Conservation (phyloP, 306 rosid species). For the Medicago ruthenica region DNA sequence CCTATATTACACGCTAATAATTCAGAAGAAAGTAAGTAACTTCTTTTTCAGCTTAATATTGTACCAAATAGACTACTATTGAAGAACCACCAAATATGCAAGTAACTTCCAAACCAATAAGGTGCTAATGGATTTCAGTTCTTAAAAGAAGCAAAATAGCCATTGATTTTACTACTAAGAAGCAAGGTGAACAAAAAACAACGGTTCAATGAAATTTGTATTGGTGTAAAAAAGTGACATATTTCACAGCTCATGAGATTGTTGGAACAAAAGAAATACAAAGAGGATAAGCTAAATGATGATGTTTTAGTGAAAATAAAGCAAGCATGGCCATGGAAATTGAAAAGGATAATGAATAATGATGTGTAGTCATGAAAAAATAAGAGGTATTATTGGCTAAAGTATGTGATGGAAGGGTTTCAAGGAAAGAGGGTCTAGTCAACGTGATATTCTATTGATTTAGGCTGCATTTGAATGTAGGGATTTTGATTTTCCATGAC, state of each 20-base stretch:
- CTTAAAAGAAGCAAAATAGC: not conserved
- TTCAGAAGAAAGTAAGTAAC: constrained; percentile 32
- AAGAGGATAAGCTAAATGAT: not conserved
- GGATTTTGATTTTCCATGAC: constrained; percentile 35
- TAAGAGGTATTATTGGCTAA: no score
- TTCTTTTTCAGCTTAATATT: constrained; percentile 19
- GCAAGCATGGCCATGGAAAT: constrained; percentile 16
- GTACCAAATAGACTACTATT: no score
- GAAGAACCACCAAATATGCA: no score
- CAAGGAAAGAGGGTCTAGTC: constrained; percentile 36
- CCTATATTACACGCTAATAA: constrained; percentile 26
- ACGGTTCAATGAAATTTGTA: not conserved
- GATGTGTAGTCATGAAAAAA: not conserved
- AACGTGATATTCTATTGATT: constrained; percentile 2
- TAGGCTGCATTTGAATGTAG: no score
- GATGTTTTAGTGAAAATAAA: not conserved
- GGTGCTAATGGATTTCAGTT: not conserved
- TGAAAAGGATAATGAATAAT: not conserved
- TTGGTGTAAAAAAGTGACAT: not conserved
- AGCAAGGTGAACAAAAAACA: not conserved
- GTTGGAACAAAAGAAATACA: no score
- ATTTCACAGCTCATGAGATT: not conserved
- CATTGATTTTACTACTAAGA: not conserved
- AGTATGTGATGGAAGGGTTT: not conserved
- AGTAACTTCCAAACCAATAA: not conserved